phyloP scores from a whole-genome alignment of 257 asterid species.

The Capsicum baccatum region DNA sequence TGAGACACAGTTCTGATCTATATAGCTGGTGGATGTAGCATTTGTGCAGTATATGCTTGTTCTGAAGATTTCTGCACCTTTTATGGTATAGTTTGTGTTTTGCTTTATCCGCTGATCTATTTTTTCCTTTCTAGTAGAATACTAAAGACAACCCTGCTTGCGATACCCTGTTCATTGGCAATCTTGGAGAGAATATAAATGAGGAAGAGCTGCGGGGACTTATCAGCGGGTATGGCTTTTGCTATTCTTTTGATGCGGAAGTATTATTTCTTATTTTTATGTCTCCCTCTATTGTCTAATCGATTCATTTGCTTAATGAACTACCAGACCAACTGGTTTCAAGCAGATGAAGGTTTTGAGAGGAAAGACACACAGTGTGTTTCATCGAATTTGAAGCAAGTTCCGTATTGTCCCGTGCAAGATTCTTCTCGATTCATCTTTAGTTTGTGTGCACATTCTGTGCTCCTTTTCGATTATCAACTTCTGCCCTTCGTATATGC shows the following conservation, averaged over 20 bases:
- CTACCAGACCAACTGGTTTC: conserved; percentile 90
- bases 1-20: background rate
- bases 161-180: conserved; percentile 97
- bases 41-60: conserved; percentile 10
- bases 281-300: conserved; percentile 26
- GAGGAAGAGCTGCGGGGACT: conserved; percentile 96
- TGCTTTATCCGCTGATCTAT: background rate
- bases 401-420: conserved; percentile 8
- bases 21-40: background rate
- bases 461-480: background rate
- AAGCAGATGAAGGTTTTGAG: conserved; percentile 97
- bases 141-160: conserved; percentile 97
- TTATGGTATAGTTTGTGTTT: conserved; percentile 8
- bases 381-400: conserved; percentile 99
- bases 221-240: conserved; percentile 66
- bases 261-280: conserved; percentile 9
- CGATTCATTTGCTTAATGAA: background rate
- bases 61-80: conserved; percentile 13
- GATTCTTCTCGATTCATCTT: conserved; percentile 32
- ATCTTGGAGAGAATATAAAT: conserved; percentile 91
- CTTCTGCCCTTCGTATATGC: conserved; percentile 34
- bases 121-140: conserved; percentile 59
- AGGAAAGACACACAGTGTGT: conserved; percentile 96
- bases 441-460: conserved; percentile 7
- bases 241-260: conserved; percentile 18